Evolutionary conservation across 306 rosid species (phyloP), one percentile per base, ranked within the genome.

Genomic region (Cucumis melo): DNA sequence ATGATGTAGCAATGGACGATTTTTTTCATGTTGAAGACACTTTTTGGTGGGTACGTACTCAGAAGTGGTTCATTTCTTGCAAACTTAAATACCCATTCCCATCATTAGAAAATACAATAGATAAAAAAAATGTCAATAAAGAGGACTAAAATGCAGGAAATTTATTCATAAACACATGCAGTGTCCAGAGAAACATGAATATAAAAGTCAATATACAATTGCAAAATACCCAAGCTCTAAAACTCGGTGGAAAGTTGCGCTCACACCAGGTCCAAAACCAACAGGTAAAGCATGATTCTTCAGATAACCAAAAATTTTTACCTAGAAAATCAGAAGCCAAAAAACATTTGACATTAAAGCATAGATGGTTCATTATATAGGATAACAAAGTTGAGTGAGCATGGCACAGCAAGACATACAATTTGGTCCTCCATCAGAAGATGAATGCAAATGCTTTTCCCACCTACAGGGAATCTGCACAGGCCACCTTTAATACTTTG

Each of bases 181-280:
- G 51, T 41, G 50, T 12, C 74, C n/a, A 16, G 50, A 64, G 72
- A 16, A 36, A 36, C 29, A 36, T 17, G 50, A 53, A 51, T 21
- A 38, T n/a, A 13, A 42, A 42, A 36, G 38, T 1, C 46, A 60
- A 42, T 54, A 72, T 17, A 81, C 62, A 71, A 78, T 15, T 75
- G 66, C 86, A 77, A 44, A 62, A 62, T 86, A 93, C 97, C 94
- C 75, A 66, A 84, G 54, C 77, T 87, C 87, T 70, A 93, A 92
- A 85, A 93, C 83, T 65, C 94, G 92, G 83, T 91, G 86, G 85
- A 93, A 91, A 8, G 86, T 83, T 73, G 96, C 97, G 78, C 77
- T 82, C 62, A 87, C 89, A 71, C 94, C 97, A 84, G 86, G 88
- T 84, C 96, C 93, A 44, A 93, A 87, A 51, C 98, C 98, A 59